These are phyloP conservation scores for Erigeron philadelphicus DNA, from an alignment of 140 eudicot species.

Conservation along the genomic window DNA sequence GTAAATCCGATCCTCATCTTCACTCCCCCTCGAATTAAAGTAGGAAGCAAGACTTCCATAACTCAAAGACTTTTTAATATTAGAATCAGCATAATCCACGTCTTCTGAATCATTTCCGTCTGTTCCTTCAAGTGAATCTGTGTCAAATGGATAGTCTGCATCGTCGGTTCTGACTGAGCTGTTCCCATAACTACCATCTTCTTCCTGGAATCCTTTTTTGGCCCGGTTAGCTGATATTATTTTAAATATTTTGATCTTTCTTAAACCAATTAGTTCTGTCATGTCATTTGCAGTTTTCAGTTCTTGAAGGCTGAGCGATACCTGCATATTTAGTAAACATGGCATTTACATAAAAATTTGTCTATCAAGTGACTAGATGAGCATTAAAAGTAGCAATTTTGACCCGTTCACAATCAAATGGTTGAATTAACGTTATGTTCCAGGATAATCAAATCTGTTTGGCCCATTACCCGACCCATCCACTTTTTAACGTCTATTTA, in stretches of 20 bases:
- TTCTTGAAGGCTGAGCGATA: slow-evolving; percentile 47
- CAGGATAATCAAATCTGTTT: neutral
- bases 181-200: slow-evolving; percentile 58
- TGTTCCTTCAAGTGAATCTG: slow-evolving; percentile 50
- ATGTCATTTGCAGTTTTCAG: slow-evolving; percentile 33
- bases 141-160: slow-evolving; percentile 49
- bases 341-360: too few species aligned
- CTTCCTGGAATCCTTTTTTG: slow-evolving; percentile 43
- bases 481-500: neutral
- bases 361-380: neutral
- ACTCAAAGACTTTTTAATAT: slow-evolving; percentile 37
- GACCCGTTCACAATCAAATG: neutral
- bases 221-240: slow-evolving; percentile 36
- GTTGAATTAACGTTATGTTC: neutral
- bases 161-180: slow-evolving; percentile 49
- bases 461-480: neutral
- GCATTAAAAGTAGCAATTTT: neutral
- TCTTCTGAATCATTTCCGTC: slow-evolving; percentile 57
- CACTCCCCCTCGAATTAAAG: slow-evolving; percentile 48
- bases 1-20: slow-evolving; percentile 48
- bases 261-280: slow-evolving; percentile 42
- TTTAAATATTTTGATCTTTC: slow-evolving; percentile 43
- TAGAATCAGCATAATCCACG: slow-evolving; percentile 33
- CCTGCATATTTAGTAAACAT: slow-evolving; percentile 27
- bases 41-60: slow-evolving; percentile 52